These are phyloP conservation scores for Lepraria neglecta DNA, from an alignment of 495 filamentous ascomycete genomes.

Conservation along the genomic window DNA sequence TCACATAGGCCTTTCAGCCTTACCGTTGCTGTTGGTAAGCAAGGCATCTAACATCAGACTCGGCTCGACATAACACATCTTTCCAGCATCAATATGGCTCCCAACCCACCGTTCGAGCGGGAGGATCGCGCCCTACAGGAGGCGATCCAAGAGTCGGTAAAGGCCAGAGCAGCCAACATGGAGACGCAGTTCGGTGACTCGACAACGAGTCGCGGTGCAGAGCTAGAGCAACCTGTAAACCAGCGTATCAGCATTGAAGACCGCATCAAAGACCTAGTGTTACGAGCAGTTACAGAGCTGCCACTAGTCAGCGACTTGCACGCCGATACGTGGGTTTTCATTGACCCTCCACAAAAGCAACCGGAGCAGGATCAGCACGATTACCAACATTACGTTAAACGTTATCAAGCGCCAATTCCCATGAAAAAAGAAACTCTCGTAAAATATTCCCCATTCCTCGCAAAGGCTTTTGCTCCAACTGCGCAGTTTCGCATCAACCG, in stretches of 20 bases:
- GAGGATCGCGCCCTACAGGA: conserved; percentile 1
- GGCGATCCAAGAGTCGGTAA: not conserved
- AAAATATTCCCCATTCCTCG: conserved; percentile 46
- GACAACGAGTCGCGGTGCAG: too few relatives aligned
- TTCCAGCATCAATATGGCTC: not conserved
- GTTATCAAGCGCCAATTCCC: conserved; percentile 34
- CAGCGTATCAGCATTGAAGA: conserved; percentile 19
- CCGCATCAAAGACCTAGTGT: conserved; percentile 27
- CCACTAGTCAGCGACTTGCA: conserved; percentile 34
- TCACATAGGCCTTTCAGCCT: not conserved
- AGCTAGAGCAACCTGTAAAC: not conserved
- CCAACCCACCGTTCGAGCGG: not conserved
- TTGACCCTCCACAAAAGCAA: conserved; percentile 40
- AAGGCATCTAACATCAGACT: too few relatives aligned
- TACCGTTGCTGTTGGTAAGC: not conserved
- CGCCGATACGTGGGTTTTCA: conserved; percentile 51
- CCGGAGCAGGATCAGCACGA: conserved; percentile 25
- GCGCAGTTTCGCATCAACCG: conserved; percentile 35
- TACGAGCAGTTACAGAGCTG: conserved; percentile 24
- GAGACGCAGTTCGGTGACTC: not conserved
- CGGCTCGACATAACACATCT: not conserved
- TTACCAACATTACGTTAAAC: conserved; percentile 19
- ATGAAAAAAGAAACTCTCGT: conserved; percentile 42
- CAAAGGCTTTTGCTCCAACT: conserved; percentile 41
- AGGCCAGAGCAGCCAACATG: not conserved